Conservation (phyloP, 805 yeast genomes). For the Lipomyces starkeyi region DNA sequence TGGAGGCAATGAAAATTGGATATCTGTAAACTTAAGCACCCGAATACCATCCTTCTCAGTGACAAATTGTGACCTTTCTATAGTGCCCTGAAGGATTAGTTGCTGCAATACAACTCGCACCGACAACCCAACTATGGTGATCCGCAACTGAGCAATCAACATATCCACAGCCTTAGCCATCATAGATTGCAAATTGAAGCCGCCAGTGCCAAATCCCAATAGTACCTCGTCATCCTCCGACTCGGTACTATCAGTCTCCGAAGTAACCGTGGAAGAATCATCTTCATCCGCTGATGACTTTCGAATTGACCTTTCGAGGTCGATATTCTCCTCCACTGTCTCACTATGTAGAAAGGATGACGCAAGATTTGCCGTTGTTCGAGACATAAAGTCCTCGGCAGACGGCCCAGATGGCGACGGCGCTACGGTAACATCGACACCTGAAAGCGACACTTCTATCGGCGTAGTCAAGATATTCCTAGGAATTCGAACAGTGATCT, state of each 20-base stretch:
- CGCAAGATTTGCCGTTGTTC: conserved; percentile 78
- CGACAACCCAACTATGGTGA: conserved; percentile 35
- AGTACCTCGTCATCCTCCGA: conserved; percentile 35
- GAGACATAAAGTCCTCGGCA: conserved; percentile 59
- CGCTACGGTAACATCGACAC: conserved; percentile 58
- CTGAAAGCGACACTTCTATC: conserved; percentile 65
- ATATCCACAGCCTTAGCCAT: conserved; percentile 49
- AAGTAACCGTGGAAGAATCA: background rate
- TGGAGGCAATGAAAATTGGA: conserved; percentile 23
- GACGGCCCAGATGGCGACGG: conserved; percentile 42
- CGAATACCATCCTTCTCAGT: conserved; percentile 22
- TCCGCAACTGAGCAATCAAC: conserved; percentile 45
- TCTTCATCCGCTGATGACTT: conserved; percentile 24
- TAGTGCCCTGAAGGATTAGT: conserved; percentile 25
- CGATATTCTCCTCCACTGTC: conserved; percentile 39
- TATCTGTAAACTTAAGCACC: conserved; percentile 38
- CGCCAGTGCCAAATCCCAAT: conserved; percentile 45
- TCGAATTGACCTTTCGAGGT: conserved; percentile 25
- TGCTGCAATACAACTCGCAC: conserved; percentile 18
- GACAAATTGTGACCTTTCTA: conserved; percentile 13
- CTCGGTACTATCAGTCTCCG: conserved; percentile 15
- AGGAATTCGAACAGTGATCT: conserved; percentile 35
- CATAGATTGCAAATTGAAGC: conserved; percentile 40
- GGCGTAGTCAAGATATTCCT: conserved; percentile 51
- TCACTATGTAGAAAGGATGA: conserved; percentile 52